Conservation (phyloP, 2,329 filamentous ascomycete genomes). For the Pseudogymnoascus sp. region DNA sequence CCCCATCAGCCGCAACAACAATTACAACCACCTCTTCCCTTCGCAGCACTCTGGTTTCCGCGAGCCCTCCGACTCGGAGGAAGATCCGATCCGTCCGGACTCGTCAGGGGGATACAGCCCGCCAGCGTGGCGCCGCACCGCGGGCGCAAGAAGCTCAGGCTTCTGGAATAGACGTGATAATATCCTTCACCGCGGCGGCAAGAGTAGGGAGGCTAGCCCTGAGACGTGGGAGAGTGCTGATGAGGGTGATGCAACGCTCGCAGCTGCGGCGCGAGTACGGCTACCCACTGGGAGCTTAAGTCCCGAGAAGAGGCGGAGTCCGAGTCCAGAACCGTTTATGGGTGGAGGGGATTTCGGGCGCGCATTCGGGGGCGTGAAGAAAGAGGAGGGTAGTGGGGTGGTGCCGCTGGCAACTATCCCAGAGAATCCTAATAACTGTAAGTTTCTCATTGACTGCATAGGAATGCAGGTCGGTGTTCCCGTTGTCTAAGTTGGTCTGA, state of each 20-base stretch:
- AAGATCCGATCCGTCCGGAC: conserved; percentile 30
- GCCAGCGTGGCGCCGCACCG: conserved; percentile 48
- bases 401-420: conserved; percentile 13
- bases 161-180: conserved; percentile 36
- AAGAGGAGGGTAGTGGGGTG: conserved; percentile 19
- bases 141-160: conserved; percentile 39
- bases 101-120: conserved; percentile 52
- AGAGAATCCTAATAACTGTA: conserved; percentile 43
- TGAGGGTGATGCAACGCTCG: conserved; percentile 32
- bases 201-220: conserved; percentile 46
- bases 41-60: conserved; percentile 57
- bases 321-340: conserved; percentile 39
- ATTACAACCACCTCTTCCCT: conserved; percentile 29
- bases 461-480: not conserved
- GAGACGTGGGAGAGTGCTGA: conserved; percentile 47
- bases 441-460: conserved; percentile 18
- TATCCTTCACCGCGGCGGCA: conserved; percentile 46
- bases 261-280: conserved; percentile 28
- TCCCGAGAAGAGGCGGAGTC: conserved; percentile 47
- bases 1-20: not conserved
- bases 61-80: conserved; percentile 35
- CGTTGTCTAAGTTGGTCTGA: not conserved
- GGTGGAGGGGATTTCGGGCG: conserved; percentile 30
- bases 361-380: conserved; percentile 30
- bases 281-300: conserved; percentile 44